These are phyloP conservation scores for Zizania latifolia DNA, from an alignment of 176 grass and related monocot species.

Conservation along the genomic window DNA sequence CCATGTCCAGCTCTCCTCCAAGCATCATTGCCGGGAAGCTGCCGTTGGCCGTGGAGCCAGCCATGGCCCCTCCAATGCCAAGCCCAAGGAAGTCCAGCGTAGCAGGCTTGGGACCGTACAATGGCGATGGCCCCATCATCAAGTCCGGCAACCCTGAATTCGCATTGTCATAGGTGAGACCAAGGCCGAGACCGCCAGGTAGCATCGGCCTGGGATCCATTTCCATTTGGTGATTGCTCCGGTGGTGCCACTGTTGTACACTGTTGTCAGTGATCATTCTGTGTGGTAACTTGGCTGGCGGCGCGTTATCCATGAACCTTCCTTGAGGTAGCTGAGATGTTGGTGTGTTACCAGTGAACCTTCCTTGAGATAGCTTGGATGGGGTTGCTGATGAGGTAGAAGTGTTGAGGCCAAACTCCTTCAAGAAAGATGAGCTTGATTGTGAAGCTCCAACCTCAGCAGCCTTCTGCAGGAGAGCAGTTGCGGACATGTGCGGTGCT, in stretches of 20 bases:
- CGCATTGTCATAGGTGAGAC: slow-evolving; percentile 35
- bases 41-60: slow-evolving; percentile 33
- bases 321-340: not conserved
- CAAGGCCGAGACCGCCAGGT: slow-evolving; percentile 33
- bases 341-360: not conserved
- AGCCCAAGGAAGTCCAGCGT: slow-evolving; percentile 61
- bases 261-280: slow-evolving; percentile 11
- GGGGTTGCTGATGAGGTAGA: slow-evolving; percentile 10
- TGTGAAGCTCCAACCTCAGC: slow-evolving; percentile 42
- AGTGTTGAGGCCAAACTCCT: slow-evolving; percentile 41
- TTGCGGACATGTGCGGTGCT: slow-evolving; percentile 49
- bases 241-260: slow-evolving; percentile 13
- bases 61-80: slow-evolving; percentile 52
- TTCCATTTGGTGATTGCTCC: slow-evolving; percentile 27
- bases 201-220: slow-evolving; percentile 40
- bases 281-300: slow-evolving; percentile 3
- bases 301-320: not conserved
- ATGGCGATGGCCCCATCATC: slow-evolving; percentile 46
- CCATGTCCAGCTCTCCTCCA: slow-evolving; percentile 49
- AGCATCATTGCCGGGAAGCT: slow-evolving; percentile 52
- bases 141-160: slow-evolving; percentile 46
- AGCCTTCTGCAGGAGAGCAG: slow-evolving; percentile 54
- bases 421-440: slow-evolving; percentile 46
- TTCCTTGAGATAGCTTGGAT: slow-evolving; percentile 29
- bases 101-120: slow-evolving; percentile 51